Base-by-base conservation (phyloP, 2,329 filamentous ascomycete species). In the Sphaerulina musiva region DNA sequence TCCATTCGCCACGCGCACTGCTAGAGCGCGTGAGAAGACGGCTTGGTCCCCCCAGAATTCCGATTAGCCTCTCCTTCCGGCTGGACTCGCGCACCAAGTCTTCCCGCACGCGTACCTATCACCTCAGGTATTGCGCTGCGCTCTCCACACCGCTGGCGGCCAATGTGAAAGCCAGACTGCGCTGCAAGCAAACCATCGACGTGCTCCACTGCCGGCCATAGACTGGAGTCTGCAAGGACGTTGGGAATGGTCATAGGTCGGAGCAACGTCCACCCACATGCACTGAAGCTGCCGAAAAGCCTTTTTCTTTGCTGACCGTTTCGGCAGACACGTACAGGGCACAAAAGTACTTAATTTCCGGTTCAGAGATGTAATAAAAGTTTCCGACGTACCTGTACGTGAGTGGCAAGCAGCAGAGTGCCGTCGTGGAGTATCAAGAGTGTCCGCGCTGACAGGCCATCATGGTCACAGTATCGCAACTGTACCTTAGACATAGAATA, bases 401-500 rank as follows among this genome's bases (percentile, higher is more conserved):
- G 34, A 57, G 63, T 61, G 3, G 48, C 26, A 17, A 14, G 38
- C 17, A 17, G 14, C 14, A 17, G 14, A 14, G 26, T 17, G 17
- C 10, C 14, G 34, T 2, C 17, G 12, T 23, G 31, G 17, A 20
- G 34, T 20, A 17, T 17, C 14, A 7, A 36, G 26, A 48, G 34
- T n/a, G 20, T 5, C 26, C 6, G 10, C 4, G 48, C 48, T 51
- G 40, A 51, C 48, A 12, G 17, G 12, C 11, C n/a, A 17, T 26
- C 26, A 26, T 26, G 4, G 26, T 6, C 34, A 14, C 54, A 62
- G 59, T 55, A 57, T 60, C 60, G 57, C 49, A 59, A 54, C 54
- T 62, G 59, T 36, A n/a, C n/a, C n/a, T n/a, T n/a, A 66, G 64
- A 66, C 63, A 67, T 67, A 67, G 65, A 67, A 54, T 66, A 66